Conservation (phyloP, 768 basidiomycete genomes). For the Mycena crocata region DNA sequence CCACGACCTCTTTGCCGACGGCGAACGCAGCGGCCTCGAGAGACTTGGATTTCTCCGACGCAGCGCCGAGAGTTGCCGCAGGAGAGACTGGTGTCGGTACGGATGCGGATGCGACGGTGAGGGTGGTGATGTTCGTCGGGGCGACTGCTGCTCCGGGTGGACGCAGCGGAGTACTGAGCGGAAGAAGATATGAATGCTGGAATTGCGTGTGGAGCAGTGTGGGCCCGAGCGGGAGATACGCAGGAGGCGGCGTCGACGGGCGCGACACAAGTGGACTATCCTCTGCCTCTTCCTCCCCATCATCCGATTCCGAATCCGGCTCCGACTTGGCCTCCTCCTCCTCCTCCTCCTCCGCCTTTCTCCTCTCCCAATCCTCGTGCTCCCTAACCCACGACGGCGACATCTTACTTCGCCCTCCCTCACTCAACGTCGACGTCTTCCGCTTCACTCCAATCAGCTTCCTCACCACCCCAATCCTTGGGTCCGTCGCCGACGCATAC, state of each 20-base stretch:
- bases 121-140: slow-evolving; percentile 54
- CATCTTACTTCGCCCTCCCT: slow-evolving; percentile 40
- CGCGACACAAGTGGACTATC: slow-evolving; percentile 57
- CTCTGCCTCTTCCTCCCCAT: slow-evolving; percentile 42
- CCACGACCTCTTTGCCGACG: slow-evolving; percentile 76
- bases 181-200: slow-evolving; percentile 71
- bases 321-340: slow-evolving; percentile 44
- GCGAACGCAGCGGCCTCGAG: slow-evolving; percentile 75
- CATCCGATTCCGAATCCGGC: slow-evolving; percentile 40
- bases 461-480: slow-evolving; percentile 73
- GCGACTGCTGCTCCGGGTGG: slow-evolving; percentile 66
- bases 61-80: slow-evolving; percentile 72
- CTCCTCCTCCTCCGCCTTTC: slow-evolving; percentile 49
- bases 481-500: slow-evolving; percentile 77
- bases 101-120: slow-evolving; percentile 48
- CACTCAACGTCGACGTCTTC: slow-evolving; percentile 57
- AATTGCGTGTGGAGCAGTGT: slow-evolving; percentile 76
- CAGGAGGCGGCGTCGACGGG: slow-evolving; percentile 76
- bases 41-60: slow-evolving; percentile 73
- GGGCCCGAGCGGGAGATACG: slow-evolving; percentile 79
- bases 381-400: slow-evolving; percentile 59
- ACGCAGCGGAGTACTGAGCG: slow-evolving; percentile 68
- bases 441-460: slow-evolving; percentile 80
- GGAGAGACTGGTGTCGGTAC: slow-evolving; percentile 91
- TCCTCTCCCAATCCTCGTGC: slow-evolving; percentile 61